Evolutionary conservation across 2,329 filamentous ascomycete species (phyloP), one percentile per base, ranked within the genome.

Genomic region (Incumbomyces lentus): DNA sequence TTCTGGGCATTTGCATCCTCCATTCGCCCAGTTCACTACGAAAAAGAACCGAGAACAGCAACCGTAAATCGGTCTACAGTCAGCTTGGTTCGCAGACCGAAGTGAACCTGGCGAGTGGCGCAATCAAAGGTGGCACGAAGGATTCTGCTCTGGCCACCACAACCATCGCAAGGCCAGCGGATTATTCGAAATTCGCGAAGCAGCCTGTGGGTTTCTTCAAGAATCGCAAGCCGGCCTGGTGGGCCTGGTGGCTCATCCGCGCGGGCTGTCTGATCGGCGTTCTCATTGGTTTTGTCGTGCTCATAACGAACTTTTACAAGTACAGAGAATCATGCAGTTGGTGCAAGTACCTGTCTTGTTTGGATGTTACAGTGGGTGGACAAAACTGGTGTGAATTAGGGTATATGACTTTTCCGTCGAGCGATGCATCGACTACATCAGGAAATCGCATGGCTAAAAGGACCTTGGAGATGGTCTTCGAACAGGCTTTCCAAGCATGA

Each of bases 291-390:
- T 95, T 96, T 62, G 84, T 95, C 51, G 68, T 95, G 37, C 71
- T 98, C 44, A 65, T 96, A 50, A 81, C 88, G 62, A 92, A 95
- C 68, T 98, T 98, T 63, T 96, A 96, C 67, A 77, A 77, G 52
- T 81, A 82, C 63, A 75, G 77, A 49, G 79, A 79, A 40, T 81
- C 76, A 26, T 98, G 92, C 64, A 72, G 68, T 10, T 98, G 92
- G 92, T 98, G 92, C 73, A 92, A 93, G 70, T 92, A 94, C 60
- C 67, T 98, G 57, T 93, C 84, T 63, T 98, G 92, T 62, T 68
- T 98, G 68, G 64, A 66, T n/a, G 60, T 70, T 50, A 38, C 33
- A 3, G 42, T 45, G 30, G 42, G 42, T 31, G 42, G 42, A 16
- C 68, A 68, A 44, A 62, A 64, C 49, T 70, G 68, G 68, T 70